phyloP scores from a whole-genome alignment of 2,329 filamentous ascomycete genomes.

The Apiospora marii region DNA sequence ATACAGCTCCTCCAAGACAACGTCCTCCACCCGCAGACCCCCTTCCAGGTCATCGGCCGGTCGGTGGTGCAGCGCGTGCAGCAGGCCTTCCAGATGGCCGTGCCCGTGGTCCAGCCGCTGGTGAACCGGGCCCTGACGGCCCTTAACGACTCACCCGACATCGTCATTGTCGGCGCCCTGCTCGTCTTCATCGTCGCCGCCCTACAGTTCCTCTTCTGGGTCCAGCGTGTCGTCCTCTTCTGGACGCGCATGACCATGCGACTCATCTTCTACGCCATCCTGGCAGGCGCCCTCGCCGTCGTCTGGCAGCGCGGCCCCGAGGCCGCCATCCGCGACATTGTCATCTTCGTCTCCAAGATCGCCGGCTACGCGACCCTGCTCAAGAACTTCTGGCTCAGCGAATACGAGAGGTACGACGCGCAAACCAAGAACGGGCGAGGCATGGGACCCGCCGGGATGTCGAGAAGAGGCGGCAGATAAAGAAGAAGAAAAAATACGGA shows the following conservation, averaged over 20 bases:
- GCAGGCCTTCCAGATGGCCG: slow-evolving; percentile 38
- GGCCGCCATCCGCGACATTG: slow-evolving; percentile 67
- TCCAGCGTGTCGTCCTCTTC: slow-evolving; percentile 77
- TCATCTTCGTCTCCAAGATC: slow-evolving; percentile 52
- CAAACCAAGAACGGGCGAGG: slow-evolving; percentile 45
- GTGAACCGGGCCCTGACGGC: slow-evolving; percentile 48
- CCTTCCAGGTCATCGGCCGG: slow-evolving; percentile 51
- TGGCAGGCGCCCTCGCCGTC: slow-evolving; percentile 62
- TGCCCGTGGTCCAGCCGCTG: slow-evolving; percentile 53
- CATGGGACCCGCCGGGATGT: slow-evolving; percentile 29
- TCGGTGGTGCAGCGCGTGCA: slow-evolving; percentile 42
- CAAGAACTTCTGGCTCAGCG: slow-evolving; percentile 62
- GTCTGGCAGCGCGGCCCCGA: slow-evolving; percentile 72
- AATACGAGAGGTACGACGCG: slow-evolving; percentile 65
- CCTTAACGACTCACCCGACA: slow-evolving; percentile 50
- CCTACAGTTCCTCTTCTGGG: slow-evolving; percentile 73
- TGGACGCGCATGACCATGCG: slow-evolving; percentile 74
- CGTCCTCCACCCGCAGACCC: slow-evolving; percentile 55
- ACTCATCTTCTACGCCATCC: slow-evolving; percentile 68
- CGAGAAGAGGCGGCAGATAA: slow-evolving; percentile 25
- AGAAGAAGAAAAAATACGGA: not conserved
- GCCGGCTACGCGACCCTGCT: slow-evolving; percentile 56
- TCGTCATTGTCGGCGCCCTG: slow-evolving; percentile 54
- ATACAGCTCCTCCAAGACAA: slow-evolving; percentile 54
- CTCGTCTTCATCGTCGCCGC: slow-evolving; percentile 65